These are phyloP conservation scores for Penicillium paxilli DNA, from an alignment of 495 filamentous ascomycete species.

Conservation along the genomic window DNA sequence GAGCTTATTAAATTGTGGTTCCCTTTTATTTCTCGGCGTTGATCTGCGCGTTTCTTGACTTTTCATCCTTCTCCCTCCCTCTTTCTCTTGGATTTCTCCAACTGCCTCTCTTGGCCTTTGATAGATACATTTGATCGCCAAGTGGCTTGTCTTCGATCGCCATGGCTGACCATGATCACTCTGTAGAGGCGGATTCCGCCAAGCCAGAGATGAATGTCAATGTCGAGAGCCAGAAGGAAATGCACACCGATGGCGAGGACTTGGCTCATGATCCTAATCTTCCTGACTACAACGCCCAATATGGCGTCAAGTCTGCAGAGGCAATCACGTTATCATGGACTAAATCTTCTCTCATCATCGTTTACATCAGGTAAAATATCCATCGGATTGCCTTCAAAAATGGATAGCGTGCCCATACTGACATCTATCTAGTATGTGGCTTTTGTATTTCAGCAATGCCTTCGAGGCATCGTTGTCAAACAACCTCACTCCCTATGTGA, in stretches of 20 bases:
- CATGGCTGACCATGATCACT: constrained; percentile 3
- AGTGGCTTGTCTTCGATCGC: background rate
- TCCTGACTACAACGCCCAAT: constrained; percentile 20
- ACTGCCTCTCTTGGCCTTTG: background rate
- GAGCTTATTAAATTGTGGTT: background rate
- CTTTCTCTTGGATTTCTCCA: background rate
- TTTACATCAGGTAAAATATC: constrained; percentile 12
- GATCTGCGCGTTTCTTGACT: background rate
- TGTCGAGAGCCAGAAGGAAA: constrained; percentile 1
- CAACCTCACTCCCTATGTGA: constrained; percentile 28
- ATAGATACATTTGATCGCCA: background rate
- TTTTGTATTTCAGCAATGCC: constrained; percentile 42
- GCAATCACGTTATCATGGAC: constrained; percentile 37
- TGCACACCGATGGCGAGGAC: background rate
- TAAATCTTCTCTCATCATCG: constrained; percentile 26
- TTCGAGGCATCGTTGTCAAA: constrained; percentile 29
- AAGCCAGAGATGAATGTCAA: constrained; percentile 6
- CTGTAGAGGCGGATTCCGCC: background rate
- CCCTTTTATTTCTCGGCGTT: too few species aligned
- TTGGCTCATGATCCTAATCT: background rate
- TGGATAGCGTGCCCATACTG: background rate
- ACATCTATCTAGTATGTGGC: constrained; percentile 34
- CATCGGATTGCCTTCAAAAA: background rate
- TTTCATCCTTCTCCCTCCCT: background rate
- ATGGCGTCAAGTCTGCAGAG: constrained; percentile 36